Base-by-base conservation (phyloP, 441 rosid genomes). In the Erysimum pusillum region DNA sequence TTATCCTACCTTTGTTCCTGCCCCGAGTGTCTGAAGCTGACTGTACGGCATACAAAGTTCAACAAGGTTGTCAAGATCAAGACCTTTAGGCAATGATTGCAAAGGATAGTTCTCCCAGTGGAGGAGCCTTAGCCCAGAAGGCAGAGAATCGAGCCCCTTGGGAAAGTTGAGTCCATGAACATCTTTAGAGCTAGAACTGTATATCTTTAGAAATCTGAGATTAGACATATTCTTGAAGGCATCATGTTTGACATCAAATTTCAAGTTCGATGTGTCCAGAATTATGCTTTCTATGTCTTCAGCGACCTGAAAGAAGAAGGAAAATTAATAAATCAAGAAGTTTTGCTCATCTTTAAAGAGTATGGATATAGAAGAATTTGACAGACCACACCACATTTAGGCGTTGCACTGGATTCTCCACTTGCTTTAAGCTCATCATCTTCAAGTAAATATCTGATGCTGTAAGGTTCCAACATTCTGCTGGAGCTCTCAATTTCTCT, bases 81-180 rank as follows among this genome's bases (percentile, higher is more conserved):
- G 46, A 22, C 7, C 17, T 12, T 71, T 53, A 48, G 80, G 82
- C 71, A 84, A 58, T 0, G 25, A 74, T 41, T 48, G 31, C 1
- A 84, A 59, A 2, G 73, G 80, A 51, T 53, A 85, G 58, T 58
- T 61, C 34, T 62, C 15, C 85, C 88, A 85, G 3, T 9, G 38
- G 1, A 83, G 62, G 41, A 76, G 39, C 41, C 81, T 62, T 32
- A 85, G 58, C 41, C 59, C 75, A 18, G 39, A 15, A 0, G 81
- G 68, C 45, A 77, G 52, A 18, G 6, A 69, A 0, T 67, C 0
- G 1, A 71, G 67, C 0, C 74, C 69, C 10, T 58, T 64, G 2
- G 73, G 57, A 46, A 79, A 45, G 36, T 51, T 38, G 79, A 75
- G 61, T 14, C 18, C 28, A 10, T 1, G 35, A 42, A 22, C 34